phyloP scores from a whole-genome alignment of 2,329 filamentous ascomycete species.

The Alternaria arborescens region DNA sequence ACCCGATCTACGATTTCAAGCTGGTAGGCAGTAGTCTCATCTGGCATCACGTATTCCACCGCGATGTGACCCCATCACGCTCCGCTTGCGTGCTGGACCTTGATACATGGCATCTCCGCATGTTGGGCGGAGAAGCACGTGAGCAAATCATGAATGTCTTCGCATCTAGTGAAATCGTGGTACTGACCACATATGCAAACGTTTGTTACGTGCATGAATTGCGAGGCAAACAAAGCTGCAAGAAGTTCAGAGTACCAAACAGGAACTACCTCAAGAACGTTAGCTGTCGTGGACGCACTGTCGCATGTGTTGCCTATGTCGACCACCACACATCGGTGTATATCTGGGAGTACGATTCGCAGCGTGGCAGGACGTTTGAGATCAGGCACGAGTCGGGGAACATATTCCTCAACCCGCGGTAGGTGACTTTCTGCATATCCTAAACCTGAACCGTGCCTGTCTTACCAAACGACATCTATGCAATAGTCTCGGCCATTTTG shows the following conservation, averaged over 20 bases:
- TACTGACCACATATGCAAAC: constrained; percentile 22
- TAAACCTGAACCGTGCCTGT: not conserved
- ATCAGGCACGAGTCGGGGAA: constrained; percentile 15
- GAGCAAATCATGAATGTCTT: constrained; percentile 26
- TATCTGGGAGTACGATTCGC: constrained; percentile 41
- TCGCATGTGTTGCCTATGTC: constrained; percentile 31
- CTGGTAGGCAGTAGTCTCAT: constrained; percentile 14
- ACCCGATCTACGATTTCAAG: too few species aligned
- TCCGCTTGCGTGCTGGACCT: constrained; percentile 35
- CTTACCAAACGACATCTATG: not conserved
- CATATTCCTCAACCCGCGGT: not conserved
- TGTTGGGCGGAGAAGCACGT: constrained; percentile 27
- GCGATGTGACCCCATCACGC: not conserved
- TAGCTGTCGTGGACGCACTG: constrained; percentile 29
- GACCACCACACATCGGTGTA: constrained; percentile 25
- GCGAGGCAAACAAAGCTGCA: constrained; percentile 11
- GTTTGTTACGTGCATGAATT: constrained; percentile 36
- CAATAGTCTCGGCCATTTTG: not conserved
- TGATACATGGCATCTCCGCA: constrained; percentile 24
- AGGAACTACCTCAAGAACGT: constrained; percentile 10
- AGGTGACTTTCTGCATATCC: not conserved
- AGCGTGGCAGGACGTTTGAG: constrained; percentile 31
- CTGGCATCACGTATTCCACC: not conserved
- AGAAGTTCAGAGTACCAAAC: constrained; percentile 33
- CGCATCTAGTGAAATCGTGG: constrained; percentile 39